phyloP scores from a whole-genome alignment of 1,284 basidiomycete genomes.

The Tilletia setariae region DNA sequence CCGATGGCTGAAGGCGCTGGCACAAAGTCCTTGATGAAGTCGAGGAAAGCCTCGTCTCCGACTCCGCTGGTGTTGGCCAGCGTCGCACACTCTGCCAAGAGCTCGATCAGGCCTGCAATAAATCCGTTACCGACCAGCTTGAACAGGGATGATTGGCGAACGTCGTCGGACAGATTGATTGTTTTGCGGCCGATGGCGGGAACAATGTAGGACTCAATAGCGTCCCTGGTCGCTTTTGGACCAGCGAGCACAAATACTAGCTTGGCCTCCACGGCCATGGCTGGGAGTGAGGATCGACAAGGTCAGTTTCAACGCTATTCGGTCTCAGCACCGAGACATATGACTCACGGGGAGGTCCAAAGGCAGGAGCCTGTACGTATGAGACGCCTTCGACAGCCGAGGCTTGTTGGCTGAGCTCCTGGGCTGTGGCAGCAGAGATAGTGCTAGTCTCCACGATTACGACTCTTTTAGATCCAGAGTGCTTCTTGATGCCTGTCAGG shows the following conservation, averaged over 20 bases:
- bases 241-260: conserved; percentile 77
- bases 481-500: conserved; percentile 57
- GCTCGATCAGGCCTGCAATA: conserved; percentile 61
- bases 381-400: conserved; percentile 10
- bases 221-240: conserved; percentile 77
- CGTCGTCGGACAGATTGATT: conserved; percentile 64
- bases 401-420: neutral
- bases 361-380: conserved; percentile 65
- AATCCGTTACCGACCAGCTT: conserved; percentile 64
- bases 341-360: conserved; percentile 57
- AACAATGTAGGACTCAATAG: conserved; percentile 67
- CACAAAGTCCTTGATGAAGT: conserved; percentile 37
- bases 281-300: neutral
- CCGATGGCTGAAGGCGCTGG: conserved; percentile 11
- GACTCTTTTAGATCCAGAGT: conserved; percentile 17
- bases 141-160: conserved; percentile 69
- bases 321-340: neutral
- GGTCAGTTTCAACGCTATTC: too few relatives aligned
- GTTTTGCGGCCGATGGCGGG: conserved; percentile 59
- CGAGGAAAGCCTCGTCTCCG: conserved; percentile 62
- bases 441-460: conserved; percentile 16
- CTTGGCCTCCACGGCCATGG: conserved; percentile 66
- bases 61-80: conserved; percentile 81
- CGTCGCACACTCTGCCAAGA: conserved; percentile 76
- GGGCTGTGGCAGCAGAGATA: conserved; percentile 18